Conservation (phyloP, 2,329 filamentous ascomycete genomes). For the Aureobasidium subglaciale region DNA sequence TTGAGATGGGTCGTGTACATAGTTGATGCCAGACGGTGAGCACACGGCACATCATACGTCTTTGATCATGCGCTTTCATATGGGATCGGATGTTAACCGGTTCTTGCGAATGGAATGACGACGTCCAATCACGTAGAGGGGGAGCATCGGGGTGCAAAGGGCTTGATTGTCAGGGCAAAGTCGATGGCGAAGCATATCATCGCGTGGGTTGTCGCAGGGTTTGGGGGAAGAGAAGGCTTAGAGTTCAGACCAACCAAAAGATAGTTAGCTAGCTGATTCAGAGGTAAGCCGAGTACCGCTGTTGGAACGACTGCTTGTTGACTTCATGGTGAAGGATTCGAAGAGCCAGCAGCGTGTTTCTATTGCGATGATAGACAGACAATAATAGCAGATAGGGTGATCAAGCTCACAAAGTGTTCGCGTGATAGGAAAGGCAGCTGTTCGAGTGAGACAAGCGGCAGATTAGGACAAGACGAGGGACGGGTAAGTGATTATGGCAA, state of each 20-base stretch:
- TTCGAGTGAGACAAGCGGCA: neutral
- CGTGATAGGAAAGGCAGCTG: neutral
- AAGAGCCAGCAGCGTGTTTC: neutral
- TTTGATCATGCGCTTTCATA: neutral
- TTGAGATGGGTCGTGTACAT: neutral
- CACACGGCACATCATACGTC: neutral
- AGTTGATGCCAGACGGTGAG: neutral
- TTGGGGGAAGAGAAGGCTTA: neutral
- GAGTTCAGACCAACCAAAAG: neutral
- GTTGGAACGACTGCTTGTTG: neutral
- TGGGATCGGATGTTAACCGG: neutral
- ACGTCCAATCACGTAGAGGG: neutral
- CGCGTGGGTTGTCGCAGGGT: neutral
- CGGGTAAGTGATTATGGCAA: neutral
- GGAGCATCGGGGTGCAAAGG: neutral
- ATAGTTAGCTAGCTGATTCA: conserved; percentile 1
- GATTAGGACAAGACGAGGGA: neutral
- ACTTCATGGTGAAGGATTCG: neutral
- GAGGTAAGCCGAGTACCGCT: neutral
- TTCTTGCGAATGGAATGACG: neutral
- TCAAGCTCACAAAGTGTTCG: no score
- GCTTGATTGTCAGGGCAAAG: neutral
- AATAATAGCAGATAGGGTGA: no score
- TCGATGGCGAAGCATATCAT: neutral
- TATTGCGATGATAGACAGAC: neutral